These are phyloP conservation scores for Arthrobotrys sinensis DNA, from an alignment of 2,329 filamentous ascomycete genomes.

Conservation along the genomic window DNA sequence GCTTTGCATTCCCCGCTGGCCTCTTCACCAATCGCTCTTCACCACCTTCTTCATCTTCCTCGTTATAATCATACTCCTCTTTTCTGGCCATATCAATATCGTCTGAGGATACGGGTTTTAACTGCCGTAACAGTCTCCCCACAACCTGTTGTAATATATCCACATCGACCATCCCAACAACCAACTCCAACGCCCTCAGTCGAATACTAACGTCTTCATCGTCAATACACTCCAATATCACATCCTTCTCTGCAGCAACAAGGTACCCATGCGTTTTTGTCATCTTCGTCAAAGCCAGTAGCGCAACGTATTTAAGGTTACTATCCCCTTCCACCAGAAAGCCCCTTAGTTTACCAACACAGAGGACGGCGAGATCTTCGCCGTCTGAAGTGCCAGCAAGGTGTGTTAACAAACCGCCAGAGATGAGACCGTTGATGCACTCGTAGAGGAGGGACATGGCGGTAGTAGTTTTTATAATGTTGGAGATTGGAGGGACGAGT, in stretches of 20 bases:
- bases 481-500: conserved; percentile 88
- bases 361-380: conserved; percentile 92
- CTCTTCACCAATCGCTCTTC: conserved; percentile 62
- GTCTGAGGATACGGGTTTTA: conserved; percentile 76
- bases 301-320: conserved; percentile 96
- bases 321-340: conserved; percentile 92
- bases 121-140: conserved; percentile 86
- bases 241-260: conserved; percentile 92
- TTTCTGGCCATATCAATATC: conserved; percentile 65
- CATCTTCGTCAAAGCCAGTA: conserved; percentile 96
- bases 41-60: conserved; percentile 70
- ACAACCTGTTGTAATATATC: conserved; percentile 89
- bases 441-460: conserved; percentile 99
- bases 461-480: conserved; percentile 92
- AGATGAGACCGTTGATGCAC: conserved; percentile 98
- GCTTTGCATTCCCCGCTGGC: conserved; percentile 65
- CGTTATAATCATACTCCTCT: conserved; percentile 71
- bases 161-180: conserved; percentile 91
- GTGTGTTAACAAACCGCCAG: conserved; percentile 91
- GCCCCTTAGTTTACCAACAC: conserved; percentile 92
- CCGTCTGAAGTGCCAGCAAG: conserved; percentile 84
- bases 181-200: conserved; percentile 89
- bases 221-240: conserved; percentile 96
- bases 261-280: conserved; percentile 88
- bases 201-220: conserved; percentile 96